Conservation (phyloP, 805 yeast species). For the Ogataea pilisensis region DNA sequence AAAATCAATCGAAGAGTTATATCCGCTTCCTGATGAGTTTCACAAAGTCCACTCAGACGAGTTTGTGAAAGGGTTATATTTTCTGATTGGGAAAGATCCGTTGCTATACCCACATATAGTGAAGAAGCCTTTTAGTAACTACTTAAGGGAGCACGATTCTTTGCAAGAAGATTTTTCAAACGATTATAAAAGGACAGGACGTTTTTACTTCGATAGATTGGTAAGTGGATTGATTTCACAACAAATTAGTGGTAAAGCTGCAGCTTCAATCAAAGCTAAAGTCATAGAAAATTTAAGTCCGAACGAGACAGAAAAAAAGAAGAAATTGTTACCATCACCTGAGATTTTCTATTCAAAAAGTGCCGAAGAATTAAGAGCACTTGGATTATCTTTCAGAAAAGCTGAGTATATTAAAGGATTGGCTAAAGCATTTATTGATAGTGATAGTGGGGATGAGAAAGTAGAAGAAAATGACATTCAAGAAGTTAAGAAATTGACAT, state of each 20-base stretch:
- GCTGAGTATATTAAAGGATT: constrained; percentile 56
- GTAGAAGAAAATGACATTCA: neutral
- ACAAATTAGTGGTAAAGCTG: constrained; percentile 80
- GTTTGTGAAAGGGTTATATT: constrained; percentile 23
- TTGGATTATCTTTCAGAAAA: constrained; percentile 70
- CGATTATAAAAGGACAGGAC: constrained; percentile 5
- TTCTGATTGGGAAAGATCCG: constrained; percentile 25
- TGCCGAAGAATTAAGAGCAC: constrained; percentile 48
- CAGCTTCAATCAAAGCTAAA: constrained; percentile 53
- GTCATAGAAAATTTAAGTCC: constrained; percentile 11
- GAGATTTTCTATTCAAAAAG: constrained; percentile 36
- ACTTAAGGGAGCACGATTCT: constrained; percentile 1
- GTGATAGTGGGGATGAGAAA: constrained; percentile 18
- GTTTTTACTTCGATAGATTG: constrained; percentile 38
- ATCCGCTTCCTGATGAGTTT: constrained; percentile 12
- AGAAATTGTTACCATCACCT: constrained; percentile 47
- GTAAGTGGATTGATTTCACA: constrained; percentile 58
- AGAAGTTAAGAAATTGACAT: constrained; percentile 5
- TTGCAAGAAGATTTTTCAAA: neutral
- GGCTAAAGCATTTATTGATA: constrained; percentile 47
- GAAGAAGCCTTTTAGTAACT: constrained; percentile 9
- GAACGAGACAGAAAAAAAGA: constrained; percentile 2
- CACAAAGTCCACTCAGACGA: constrained; percentile 13
- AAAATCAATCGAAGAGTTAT: neutral
- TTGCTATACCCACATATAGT: constrained; percentile 11